These are phyloP conservation scores for Cyberlindnera maclurae DNA, from an alignment of 805 yeast species.

Conservation along the genomic window DNA sequence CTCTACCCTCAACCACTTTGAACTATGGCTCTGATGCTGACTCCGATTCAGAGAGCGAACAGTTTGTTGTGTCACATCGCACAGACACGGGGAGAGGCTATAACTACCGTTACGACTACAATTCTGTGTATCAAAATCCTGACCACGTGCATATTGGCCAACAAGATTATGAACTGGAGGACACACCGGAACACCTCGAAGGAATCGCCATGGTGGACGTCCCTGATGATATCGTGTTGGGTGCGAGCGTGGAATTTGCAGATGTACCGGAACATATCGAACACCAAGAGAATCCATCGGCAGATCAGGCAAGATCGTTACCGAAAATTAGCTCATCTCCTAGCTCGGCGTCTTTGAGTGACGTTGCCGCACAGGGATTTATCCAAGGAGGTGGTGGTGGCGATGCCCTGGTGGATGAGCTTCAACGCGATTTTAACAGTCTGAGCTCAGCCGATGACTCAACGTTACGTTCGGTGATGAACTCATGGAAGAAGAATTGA, in stretches of 20 bases:
- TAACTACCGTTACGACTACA: slow-evolving; percentile 74
- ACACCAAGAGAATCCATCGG: background rate
- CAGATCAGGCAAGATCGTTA: background rate
- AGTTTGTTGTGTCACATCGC: slow-evolving; percentile 60
- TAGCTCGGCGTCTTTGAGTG: slow-evolving; percentile 40
- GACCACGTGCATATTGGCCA: slow-evolving; percentile 15
- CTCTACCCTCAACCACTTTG: slow-evolving; percentile 79
- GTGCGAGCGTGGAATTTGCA: slow-evolving; percentile 18
- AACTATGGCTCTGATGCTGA: slow-evolving; percentile 70
- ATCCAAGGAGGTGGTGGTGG: slow-evolving; percentile 10
- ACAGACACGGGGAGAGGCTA: slow-evolving; percentile 67
- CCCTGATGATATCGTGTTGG: slow-evolving; percentile 24
- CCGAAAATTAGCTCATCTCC: slow-evolving; percentile 19
- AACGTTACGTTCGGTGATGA: slow-evolving; percentile 13
- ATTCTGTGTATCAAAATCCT: slow-evolving; percentile 58
- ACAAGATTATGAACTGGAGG: slow-evolving; percentile 16
- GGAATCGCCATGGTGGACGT: slow-evolving; percentile 24
- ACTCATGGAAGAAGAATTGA: slow-evolving; percentile 19
- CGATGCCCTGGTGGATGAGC: slow-evolving; percentile 13
- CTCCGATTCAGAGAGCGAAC: slow-evolving; percentile 36
- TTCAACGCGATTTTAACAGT: slow-evolving; percentile 15
- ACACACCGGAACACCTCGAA: slow-evolving; percentile 20
- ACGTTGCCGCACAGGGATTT: slow-evolving; percentile 42
- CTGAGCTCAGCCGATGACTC: slow-evolving; percentile 8
- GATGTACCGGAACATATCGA: slow-evolving; percentile 9